These are phyloP conservation scores for Amylocarpus encephaloides DNA, from an alignment of 2,329 filamentous ascomycete species.

Conservation along the genomic window DNA sequence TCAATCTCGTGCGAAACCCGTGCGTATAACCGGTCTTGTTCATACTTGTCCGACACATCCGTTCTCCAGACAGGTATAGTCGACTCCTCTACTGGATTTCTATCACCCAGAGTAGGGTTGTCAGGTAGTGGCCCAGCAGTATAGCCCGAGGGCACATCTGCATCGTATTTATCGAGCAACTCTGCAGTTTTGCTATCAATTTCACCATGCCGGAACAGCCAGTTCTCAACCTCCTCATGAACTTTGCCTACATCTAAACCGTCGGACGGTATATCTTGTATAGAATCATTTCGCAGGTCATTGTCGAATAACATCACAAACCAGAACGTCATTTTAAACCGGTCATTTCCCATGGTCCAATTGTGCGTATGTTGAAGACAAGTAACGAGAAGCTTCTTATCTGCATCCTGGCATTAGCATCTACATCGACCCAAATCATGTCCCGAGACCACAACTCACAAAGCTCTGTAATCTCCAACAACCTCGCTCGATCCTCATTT, in stretches of 20 bases:
- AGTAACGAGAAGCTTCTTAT: slow-evolving; percentile 61
- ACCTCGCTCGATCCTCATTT: slow-evolving; percentile 48
- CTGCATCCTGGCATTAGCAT: slow-evolving; percentile 32
- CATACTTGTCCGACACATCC: slow-evolving; percentile 48
- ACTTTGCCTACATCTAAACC: slow-evolving; percentile 51
- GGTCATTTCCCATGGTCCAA: slow-evolving; percentile 62
- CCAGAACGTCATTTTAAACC: slow-evolving; percentile 67
- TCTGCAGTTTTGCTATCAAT: slow-evolving; percentile 50
- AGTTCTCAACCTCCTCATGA: slow-evolving; percentile 55
- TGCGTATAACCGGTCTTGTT: slow-evolving; percentile 53
- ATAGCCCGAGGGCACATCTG: slow-evolving; percentile 26
- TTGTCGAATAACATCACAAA: slow-evolving; percentile 59
- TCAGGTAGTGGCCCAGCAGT: slow-evolving; percentile 27
- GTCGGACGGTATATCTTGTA: slow-evolving; percentile 41
- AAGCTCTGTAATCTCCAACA: slow-evolving; percentile 58
- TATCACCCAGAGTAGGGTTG: slow-evolving; percentile 19
- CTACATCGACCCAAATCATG: background rate
- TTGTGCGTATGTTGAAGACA: slow-evolving; percentile 62
- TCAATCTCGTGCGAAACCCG: slow-evolving; percentile 60
- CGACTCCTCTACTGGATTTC: slow-evolving; percentile 19
- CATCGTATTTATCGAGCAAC: slow-evolving; percentile 49
- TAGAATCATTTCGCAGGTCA: slow-evolving; percentile 44
- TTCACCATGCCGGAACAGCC: slow-evolving; percentile 54
- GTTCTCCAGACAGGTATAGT: slow-evolving; percentile 29
- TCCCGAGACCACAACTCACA: slow-evolving; percentile 39